Evolutionary conservation across 2,329 filamentous ascomycete genomes (phyloP).

Genomic region (Ophiosphaerella herpotricha): DNA sequence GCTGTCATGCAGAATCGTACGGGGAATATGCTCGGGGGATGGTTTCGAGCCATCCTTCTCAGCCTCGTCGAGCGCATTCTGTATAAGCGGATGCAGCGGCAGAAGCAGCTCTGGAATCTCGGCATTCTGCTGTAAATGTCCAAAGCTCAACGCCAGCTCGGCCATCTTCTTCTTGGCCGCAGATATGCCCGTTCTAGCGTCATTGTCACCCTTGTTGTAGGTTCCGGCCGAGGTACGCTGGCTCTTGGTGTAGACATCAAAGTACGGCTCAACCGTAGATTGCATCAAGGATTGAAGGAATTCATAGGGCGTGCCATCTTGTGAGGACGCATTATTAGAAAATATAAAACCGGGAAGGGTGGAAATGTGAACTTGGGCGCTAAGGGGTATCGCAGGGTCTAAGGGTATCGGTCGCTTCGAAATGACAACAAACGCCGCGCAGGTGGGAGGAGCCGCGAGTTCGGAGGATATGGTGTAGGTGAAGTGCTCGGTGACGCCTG

Average conservation of each 20-base stretch:
- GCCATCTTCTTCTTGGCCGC: slow-evolving; percentile 98
- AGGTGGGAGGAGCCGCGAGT: slow-evolving; percentile 77
- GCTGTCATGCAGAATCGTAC: slow-evolving; percentile 80
- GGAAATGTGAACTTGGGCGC: slow-evolving; percentile 87
- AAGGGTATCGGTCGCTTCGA: slow-evolving; percentile 89
- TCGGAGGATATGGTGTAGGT: slow-evolving; percentile 82
- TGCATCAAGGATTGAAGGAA: slow-evolving; percentile 90
- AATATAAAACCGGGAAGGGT: slow-evolving; percentile 84
- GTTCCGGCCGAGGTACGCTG: slow-evolving; percentile 43
- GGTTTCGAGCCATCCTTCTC: slow-evolving; percentile 68
- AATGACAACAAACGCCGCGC: slow-evolving; percentile 82
- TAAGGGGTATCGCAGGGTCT: slow-evolving; percentile 79
- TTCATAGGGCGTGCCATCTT: slow-evolving; percentile 85
- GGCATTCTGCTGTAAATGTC: slow-evolving; percentile 95
- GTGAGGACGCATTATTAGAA: slow-evolving; percentile 69
- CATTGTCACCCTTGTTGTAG: slow-evolving; percentile 79
- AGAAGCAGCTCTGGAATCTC: slow-evolving; percentile 93
- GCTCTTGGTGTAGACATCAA: slow-evolving; percentile 89
- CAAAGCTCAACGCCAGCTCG: slow-evolving; percentile 86
- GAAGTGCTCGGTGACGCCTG: slow-evolving; percentile 57
- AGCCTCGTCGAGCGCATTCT: slow-evolving; percentile 81
- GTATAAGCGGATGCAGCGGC: slow-evolving; percentile 85
- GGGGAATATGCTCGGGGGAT: slow-evolving; percentile 77
- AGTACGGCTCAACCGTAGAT: slow-evolving; percentile 90
- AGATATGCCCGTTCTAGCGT: slow-evolving; percentile 91